Evolutionary conservation across 129 eudicot species (phyloP), one percentile per base, ranked within the genome.

Genomic region (Calendula officinalis): DNA sequence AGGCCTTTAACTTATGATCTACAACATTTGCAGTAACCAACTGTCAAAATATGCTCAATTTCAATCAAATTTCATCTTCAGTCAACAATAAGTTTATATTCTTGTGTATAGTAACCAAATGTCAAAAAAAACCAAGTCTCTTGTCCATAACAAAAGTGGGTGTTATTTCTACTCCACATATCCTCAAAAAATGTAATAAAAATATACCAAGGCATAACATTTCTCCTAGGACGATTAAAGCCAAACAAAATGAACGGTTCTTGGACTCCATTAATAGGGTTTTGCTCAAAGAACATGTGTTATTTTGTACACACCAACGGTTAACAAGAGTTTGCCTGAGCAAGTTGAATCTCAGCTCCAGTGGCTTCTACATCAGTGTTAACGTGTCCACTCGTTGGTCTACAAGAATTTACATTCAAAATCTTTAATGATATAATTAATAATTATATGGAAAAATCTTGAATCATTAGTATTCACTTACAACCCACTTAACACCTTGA

Each of bases 361-460:
- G 60, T 42, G 35, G 3, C 76, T 66, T 71, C 63, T 46, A 22
- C 43, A 33, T 75, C 79, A 11, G 68, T 9, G 46, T 70, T 17
- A 59, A 75, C 69, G 42, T 76, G 78, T 59, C 87, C 87, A 66
- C 92, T 81, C 15, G 87, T 85, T 17, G 92, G 87, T 56, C 92
- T 85, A 78, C 74, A 75, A 75, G 17, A 66, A 38, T 64, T 49
- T 16, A 77, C 46, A 41, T 32, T 54, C 37, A 39, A 14, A 30
- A 57, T 22, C 15, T 17, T 34, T 11, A 57, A 57, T 13, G 1
- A 36, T 57, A 11, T n/a, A 11, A 15, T 13, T 60, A 72, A 11
- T n/a, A 11, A 15, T 13, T 60, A 72, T 13, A 32, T 14, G 5
- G 5, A 50, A 55, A 22, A 64, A 9, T 3, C 37, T 59, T 59